Percentiles rank a stretch among this genome's conserved stretches.
Evolutionary conservation across 73 alveolate species (phyloP).

Genomic region (Halteria grandinella): DNA sequence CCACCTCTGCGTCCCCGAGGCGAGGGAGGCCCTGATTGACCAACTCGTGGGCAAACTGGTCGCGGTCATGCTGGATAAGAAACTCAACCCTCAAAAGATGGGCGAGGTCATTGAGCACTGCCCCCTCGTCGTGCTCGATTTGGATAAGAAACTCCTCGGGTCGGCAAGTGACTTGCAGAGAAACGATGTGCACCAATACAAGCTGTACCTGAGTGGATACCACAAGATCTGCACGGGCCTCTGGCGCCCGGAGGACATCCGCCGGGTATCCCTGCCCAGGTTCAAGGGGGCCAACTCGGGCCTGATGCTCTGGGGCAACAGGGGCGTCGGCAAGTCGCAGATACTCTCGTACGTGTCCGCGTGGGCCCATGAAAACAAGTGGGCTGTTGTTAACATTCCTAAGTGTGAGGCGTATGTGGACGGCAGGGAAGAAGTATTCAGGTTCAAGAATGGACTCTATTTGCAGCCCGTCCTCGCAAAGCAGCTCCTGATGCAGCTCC

Average conservation of each 20-base stretch:
- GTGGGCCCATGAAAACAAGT: slow-evolving; percentile 83
- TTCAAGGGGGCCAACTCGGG: slow-evolving; percentile 71
- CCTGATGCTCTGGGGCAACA: slow-evolving; percentile 63
- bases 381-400: slow-evolving; percentile 76
- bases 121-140: slow-evolving; percentile 15
- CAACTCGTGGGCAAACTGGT: slow-evolving; percentile 12
- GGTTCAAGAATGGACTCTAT: slow-evolving; percentile 79
- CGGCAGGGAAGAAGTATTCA: slow-evolving; percentile 38
- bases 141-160: slow-evolving; percentile 25
- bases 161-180: slow-evolving; percentile 1
- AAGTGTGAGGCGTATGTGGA: slow-evolving; percentile 66
- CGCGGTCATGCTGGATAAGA: slow-evolving; percentile 1
- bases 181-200: slow-evolving; percentile 46
- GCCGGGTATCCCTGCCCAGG: slow-evolving; percentile 38
- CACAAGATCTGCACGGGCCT: slow-evolving; percentile 58
- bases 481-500: slow-evolving; percentile 61
- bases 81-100: slow-evolving; percentile 36
- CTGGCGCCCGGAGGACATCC: slow-evolving; percentile 76
- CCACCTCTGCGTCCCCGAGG: slow-evolving; percentile 49
- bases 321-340: slow-evolving; percentile 77
- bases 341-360: slow-evolving; percentile 66
- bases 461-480: slow-evolving; percentile 66
- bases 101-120: slow-evolving; percentile 32
- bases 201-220: slow-evolving; percentile 53
- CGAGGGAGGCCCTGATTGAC: slow-evolving; percentile 54